Percentiles rank a stretch among this genome's conserved stretches.
These are phyloP conservation scores for Coemansia sp. DNA, from an alignment of 192 early-diverging fungal species.

Conservation along the genomic window DNA sequence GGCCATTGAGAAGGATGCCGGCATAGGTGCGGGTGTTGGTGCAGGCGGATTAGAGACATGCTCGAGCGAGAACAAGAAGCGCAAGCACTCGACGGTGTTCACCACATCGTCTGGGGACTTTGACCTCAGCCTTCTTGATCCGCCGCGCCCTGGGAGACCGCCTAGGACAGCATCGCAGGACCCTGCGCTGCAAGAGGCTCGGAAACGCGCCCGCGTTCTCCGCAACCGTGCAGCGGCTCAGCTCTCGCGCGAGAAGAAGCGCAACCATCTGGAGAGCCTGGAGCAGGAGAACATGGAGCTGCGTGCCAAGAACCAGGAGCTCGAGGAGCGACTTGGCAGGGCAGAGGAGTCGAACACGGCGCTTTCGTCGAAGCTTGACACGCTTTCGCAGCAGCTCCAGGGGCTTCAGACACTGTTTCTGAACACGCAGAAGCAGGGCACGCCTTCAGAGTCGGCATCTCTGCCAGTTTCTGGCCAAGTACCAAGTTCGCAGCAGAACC, in stretches of 20 bases:
- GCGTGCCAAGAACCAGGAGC: constrained; percentile 46
- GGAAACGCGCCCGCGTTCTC: constrained; percentile 72
- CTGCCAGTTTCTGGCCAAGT: not conserved
- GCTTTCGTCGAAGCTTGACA: constrained; percentile 39
- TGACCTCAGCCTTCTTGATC: constrained; percentile 42
- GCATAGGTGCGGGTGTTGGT: constrained; percentile 32
- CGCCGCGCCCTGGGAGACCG: constrained; percentile 49
- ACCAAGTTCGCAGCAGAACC: not conserved
- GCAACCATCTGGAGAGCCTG: constrained; percentile 76
- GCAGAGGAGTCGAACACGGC: constrained; percentile 38
- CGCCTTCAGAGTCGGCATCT: not conserved
- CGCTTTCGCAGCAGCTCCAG: constrained; percentile 47
- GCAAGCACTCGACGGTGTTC: constrained; percentile 39
- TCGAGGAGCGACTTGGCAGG: constrained; percentile 41
- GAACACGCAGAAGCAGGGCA: constrained; percentile 20
- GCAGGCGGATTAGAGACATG: constrained; percentile 17
- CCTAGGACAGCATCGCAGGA: constrained; percentile 38
- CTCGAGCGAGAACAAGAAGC: constrained; percentile 29
- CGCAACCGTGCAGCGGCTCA: constrained; percentile 90
- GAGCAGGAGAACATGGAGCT: constrained; percentile 74
- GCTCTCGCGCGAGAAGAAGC: constrained; percentile 84
- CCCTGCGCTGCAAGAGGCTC: constrained; percentile 54
- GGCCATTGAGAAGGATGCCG: constrained; percentile 19
- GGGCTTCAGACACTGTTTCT: constrained; percentile 42
- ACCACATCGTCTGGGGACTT: constrained; percentile 29